Percentiles rank a stretch among this genome's conserved stretches.
These are phyloP conservation scores for Lentithecium fluviatile DNA, from an alignment of 495 filamentous ascomycete genomes.

Conservation along the genomic window DNA sequence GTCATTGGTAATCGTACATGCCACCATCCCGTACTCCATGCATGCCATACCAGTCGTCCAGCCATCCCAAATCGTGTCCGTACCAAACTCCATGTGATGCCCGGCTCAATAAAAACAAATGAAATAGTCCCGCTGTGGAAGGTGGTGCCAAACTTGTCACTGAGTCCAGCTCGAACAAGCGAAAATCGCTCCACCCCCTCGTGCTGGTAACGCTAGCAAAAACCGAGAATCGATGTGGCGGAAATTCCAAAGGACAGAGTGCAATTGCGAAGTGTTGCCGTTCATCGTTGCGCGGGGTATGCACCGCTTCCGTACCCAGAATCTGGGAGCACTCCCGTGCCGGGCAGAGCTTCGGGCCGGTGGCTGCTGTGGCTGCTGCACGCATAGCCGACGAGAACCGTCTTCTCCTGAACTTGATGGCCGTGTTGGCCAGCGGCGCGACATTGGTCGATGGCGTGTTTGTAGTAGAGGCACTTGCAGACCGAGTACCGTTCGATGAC, in stretches of 20 bases:
- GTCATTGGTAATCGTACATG: constrained; percentile 26
- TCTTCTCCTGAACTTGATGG: constrained; percentile 69
- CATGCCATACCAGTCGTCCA: constrained; percentile 7
- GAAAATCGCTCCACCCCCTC: background rate
- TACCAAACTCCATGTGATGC: constrained; percentile 28
- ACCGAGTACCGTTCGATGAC: constrained; percentile 59
- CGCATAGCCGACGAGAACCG: constrained; percentile 75
- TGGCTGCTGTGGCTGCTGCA: constrained; percentile 62
- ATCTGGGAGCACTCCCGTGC: constrained; percentile 42
- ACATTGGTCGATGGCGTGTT: constrained; percentile 75
- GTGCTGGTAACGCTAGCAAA: too few relatives aligned
- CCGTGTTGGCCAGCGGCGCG: constrained; percentile 66
- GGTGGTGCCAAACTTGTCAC: constrained; percentile 6
- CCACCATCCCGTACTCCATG: constrained; percentile 14
- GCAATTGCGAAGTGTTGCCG: background rate
- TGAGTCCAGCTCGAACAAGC: constrained; percentile 25
- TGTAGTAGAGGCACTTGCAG: constrained; percentile 78
- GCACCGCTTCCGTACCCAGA: constrained; percentile 55
- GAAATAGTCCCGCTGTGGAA: constrained; percentile 8
- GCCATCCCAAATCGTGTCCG: constrained; percentile 7
- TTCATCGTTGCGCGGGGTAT: constrained; percentile 23
- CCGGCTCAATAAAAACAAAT: constrained; percentile 9
- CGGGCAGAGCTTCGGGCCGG: constrained; percentile 35
- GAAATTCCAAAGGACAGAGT: background rate
- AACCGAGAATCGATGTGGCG: background rate